Conservation (phyloP, 495 filamentous ascomycete genomes). For the Penicillium waksmanii region DNA sequence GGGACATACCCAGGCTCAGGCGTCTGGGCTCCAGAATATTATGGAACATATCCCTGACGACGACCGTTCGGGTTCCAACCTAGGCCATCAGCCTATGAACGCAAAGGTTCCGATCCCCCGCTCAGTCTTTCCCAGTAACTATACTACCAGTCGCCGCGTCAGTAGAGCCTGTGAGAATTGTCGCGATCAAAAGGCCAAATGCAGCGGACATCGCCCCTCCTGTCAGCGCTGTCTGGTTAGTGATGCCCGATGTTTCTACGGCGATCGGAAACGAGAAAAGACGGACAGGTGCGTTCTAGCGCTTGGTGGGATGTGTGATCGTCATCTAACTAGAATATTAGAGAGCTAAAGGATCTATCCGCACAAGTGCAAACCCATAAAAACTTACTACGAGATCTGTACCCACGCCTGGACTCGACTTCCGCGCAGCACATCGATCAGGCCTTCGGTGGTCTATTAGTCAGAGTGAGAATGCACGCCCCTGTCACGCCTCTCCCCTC, state of each 20-base stretch:
- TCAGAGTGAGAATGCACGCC: slow-evolving; percentile 18
- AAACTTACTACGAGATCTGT: slow-evolving; percentile 42
- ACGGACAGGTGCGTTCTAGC: slow-evolving; percentile 51
- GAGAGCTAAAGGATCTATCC: slow-evolving; percentile 46
- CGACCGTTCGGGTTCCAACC: too few relatives aligned
- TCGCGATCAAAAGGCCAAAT: slow-evolving; percentile 69
- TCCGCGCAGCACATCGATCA: slow-evolving; percentile 42
- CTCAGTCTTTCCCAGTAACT: too few relatives aligned
- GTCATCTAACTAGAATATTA: slow-evolving; percentile 29
- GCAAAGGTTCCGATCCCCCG: too few relatives aligned
- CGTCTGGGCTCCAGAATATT: too few relatives aligned
- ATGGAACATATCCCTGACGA: too few relatives aligned
- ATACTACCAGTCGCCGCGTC: slow-evolving; percentile 48
- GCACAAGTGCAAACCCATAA: slow-evolving; percentile 39
- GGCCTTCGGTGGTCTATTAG: slow-evolving; percentile 28
- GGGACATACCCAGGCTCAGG: too few relatives aligned
- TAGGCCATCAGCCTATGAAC: too few relatives aligned
- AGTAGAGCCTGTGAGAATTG: slow-evolving; percentile 73
- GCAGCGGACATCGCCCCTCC: slow-evolving; percentile 58
- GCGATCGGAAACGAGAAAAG: slow-evolving; percentile 62
- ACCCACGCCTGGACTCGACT: slow-evolving; percentile 36
- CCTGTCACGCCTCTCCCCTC: not conserved
- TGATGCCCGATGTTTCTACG: slow-evolving; percentile 54
- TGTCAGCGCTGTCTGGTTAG: slow-evolving; percentile 62
- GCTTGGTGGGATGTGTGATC: not conserved